Evolutionary conservation across 129 eudicot species (phyloP).

Genomic region (Pittosporum tobira): DNA sequence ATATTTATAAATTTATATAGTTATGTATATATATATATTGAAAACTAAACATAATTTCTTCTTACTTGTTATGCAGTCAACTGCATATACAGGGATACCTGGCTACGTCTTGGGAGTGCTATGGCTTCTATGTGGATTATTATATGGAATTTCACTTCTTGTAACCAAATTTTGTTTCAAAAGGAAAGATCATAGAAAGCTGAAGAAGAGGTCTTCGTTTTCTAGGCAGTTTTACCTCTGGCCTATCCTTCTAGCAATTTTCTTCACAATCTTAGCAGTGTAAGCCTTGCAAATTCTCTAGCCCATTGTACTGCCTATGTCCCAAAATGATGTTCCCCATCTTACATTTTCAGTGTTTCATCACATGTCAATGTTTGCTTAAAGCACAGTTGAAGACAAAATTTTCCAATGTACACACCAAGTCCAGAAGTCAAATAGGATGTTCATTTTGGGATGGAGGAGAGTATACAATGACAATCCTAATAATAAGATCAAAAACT

Average conservation of each 20-base stretch:
- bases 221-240: slow-evolving; percentile 43
- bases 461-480: no score
- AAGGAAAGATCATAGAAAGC: slow-evolving; percentile 22
- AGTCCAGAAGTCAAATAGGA: neutral
- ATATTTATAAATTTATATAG: neutral
- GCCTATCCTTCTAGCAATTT: slow-evolving; percentile 39
- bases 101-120: slow-evolving; percentile 61
- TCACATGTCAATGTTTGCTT: neutral
- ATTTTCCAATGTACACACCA: no score
- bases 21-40: neutral
- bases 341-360: neutral
- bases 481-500: neutral
- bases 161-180: slow-evolving; percentile 33
- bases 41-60: neutral
- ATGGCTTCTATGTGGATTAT: slow-evolving; percentile 63
- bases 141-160: slow-evolving; percentile 41
- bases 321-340: neutral
- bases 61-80: slow-evolving; percentile 51
- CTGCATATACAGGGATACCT: slow-evolving; percentile 60
- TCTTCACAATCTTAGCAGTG: slow-evolving; percentile 62
- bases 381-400: no score
- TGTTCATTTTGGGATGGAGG: neutral
- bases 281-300: slow-evolving; percentile 25
- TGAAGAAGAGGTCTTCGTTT: slow-evolving; percentile 31
- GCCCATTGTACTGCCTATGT: neutral